A percentile compares a stretch with the other conserved stretches of the same genome.
Evolutionary conservation across 495 filamentous ascomycete species (phyloP).

Genomic region (Aspergillus steynii): DNA sequence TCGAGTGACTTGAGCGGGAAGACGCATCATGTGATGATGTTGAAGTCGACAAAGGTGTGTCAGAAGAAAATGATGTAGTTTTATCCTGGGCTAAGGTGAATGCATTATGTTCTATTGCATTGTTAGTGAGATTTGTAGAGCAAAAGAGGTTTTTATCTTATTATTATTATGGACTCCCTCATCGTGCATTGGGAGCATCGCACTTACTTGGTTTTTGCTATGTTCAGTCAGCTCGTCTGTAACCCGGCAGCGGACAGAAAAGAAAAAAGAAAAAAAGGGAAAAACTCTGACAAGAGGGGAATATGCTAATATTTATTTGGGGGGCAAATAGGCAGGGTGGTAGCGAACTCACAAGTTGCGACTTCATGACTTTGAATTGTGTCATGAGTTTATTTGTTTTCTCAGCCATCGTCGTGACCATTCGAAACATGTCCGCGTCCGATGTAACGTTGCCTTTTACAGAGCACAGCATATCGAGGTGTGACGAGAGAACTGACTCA

Average conservation of each 20-base stretch:
- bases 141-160: too few relatives aligned
- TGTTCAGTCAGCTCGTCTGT: background rate
- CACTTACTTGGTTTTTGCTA: background rate
- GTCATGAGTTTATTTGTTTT: slow-evolving; percentile 38
- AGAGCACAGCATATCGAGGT: slow-evolving; percentile 34
- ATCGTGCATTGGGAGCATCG: background rate
- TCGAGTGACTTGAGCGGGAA: background rate
- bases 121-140: background rate
- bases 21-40: background rate
- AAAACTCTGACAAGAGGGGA: background rate
- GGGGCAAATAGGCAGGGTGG: background rate
- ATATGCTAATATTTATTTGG: background rate
- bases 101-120: background rate
- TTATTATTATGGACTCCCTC: too few relatives aligned
- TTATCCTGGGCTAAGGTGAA: background rate
- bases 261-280: too few relatives aligned
- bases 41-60: background rate
- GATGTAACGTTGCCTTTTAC: slow-evolving; percentile 25
- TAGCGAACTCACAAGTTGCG: slow-evolving; percentile 19
- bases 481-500: slow-evolving; percentile 34
- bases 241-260: background rate
- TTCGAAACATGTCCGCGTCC: slow-evolving; percentile 26
- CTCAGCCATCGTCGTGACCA: slow-evolving; percentile 37
- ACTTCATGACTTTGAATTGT: slow-evolving; percentile 35
- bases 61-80: background rate